phyloP scores from a whole-genome alignment of 2,329 filamentous ascomycete species.

The Diaporthe destruens region DNA sequence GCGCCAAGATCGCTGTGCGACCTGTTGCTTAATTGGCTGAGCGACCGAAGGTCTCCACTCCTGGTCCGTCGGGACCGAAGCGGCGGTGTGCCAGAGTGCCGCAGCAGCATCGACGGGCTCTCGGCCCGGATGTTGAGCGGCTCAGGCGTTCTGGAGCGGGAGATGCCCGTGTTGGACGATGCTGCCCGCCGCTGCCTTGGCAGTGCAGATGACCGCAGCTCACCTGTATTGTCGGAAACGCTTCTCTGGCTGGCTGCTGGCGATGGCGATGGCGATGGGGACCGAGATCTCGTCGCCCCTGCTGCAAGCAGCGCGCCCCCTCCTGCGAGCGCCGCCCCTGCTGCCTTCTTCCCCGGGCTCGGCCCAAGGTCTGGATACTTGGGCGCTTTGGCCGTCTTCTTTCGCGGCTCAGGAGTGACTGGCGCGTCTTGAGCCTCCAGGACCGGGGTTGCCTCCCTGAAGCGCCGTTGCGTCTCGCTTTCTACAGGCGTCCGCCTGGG shows the following conservation, averaged over 20 bases:
- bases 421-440: slow-evolving; percentile 54
- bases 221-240: slow-evolving; percentile 54
- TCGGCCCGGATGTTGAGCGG: slow-evolving; percentile 70
- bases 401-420: slow-evolving; percentile 60
- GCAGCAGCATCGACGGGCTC: slow-evolving; percentile 69
- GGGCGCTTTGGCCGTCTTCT: slow-evolving; percentile 48
- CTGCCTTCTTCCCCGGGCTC: slow-evolving; percentile 44
- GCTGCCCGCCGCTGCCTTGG: slow-evolving; percentile 55
- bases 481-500: slow-evolving; percentile 25
- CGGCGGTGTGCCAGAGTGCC: slow-evolving; percentile 70
- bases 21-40: slow-evolving; percentile 65
- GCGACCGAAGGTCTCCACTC: slow-evolving; percentile 78
- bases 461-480: slow-evolving; percentile 32
- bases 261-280: slow-evolving; percentile 43
- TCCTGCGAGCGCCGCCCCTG: slow-evolving; percentile 27
- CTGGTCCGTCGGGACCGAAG: slow-evolving; percentile 78
- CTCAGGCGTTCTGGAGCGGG: slow-evolving; percentile 66
- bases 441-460: slow-evolving; percentile 51
- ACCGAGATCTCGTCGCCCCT: slow-evolving; percentile 46
- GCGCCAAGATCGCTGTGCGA: slow-evolving; percentile 39
- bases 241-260: slow-evolving; percentile 50
- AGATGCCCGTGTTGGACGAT: slow-evolving; percentile 66
- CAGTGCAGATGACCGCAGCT: slow-evolving; percentile 44
- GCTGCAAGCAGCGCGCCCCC: slow-evolving; percentile 53
- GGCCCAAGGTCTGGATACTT: slow-evolving; percentile 49